Evolutionary conservation across 1,139 yeast genomes (phyloP), one percentile per base, ranked within the genome.

Genomic region (Suhomyces terraborum): DNA sequence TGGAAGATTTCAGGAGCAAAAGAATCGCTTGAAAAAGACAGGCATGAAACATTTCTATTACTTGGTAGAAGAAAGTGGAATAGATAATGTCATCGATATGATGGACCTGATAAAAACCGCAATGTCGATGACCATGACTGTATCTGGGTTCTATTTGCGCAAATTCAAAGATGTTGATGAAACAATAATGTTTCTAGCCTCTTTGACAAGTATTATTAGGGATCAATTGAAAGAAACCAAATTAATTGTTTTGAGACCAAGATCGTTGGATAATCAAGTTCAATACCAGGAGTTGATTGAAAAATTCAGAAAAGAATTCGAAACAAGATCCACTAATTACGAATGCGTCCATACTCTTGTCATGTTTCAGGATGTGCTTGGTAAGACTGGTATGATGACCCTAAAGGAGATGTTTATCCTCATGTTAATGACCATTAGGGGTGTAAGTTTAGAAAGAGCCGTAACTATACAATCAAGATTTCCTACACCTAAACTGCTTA

Each of bases 1-100:
- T 62, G 96, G 96, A 3, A 69, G 99, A 39, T 91, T 80, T 51
- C 69, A 73, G 46, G 98, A 93, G 58, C 99, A 93, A 57, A 91
- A 93, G 57, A 67, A 74, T 19, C 74, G 99, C 40, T 67, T 93
- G 45, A 75, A 73, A 38, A 77, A 82, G 56, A 77, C 94, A 0
- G 88, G 86, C 0, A 68, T 91, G 58, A 69, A 69, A 23, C 76
- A 85, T 50, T 77, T 83, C 32, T 84, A 81, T 51, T 94, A 93
- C 53, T 60, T 94, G 3, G 79, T 94, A n/a, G 99, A 94, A 58
- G 95, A 88, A 47, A 77, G 77, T 3, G 74, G 77, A 21, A 55
- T 51, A 5, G 59, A 56, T 69, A 54, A 53, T 25, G 53, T 56
- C 3, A 59, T 69, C 0, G 67, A 72, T 9, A 80, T 79, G 73